Evolutionary conservation across 2,329 filamentous ascomycete species (phyloP), one percentile per base, ranked within the genome.

Genomic region (Alternaria solani): DNA sequence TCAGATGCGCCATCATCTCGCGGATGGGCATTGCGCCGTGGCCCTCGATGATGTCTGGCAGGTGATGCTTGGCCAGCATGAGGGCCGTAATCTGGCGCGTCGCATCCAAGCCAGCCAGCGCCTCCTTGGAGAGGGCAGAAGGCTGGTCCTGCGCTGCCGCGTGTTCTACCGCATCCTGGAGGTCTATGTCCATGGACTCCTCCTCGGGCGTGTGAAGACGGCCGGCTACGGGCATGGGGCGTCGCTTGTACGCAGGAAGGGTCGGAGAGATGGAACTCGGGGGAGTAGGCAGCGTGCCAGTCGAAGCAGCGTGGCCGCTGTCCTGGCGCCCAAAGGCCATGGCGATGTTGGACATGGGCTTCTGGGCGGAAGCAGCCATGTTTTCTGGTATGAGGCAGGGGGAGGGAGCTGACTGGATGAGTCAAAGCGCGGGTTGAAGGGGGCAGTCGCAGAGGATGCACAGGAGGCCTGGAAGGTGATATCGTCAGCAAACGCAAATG

Each of bases 221-320:
- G 73, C 60, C 82, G 76, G 48, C 80, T 76, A 54, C 81, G 78
- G 61, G 82, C 79, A 67, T 79, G 75, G 49, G 82, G 79, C 90
- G 91, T 76, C 91, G 88, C 73, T 90, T 91, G 73, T 94, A 92
- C 61, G 94, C 92, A 71, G 91, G 89, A 68, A 97, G 86, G 70
- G 88, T 90, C 49, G 94, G 94, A 63, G 94, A 97, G 78, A 97
- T 93, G 80, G 94, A 97, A 84, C 94, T 96, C 63, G 94, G 94
- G 76, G 94, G 94, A 78, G 94, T 97, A 65, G 91, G 93, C 74
- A 97, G 88, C 78, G 87, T 84, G 64, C 66, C 71, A 52, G 62
- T 62, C 18, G 64, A 61, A 51, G 65, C 55, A 57, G 64, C 57
- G 58, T 69, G 69, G 57, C 65, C 64, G 63, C 67, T 71, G 66